Evolutionary conservation across 176 grass and related monocot species (phyloP).

Genomic region (Hsuehochloa calcarea): DNA sequence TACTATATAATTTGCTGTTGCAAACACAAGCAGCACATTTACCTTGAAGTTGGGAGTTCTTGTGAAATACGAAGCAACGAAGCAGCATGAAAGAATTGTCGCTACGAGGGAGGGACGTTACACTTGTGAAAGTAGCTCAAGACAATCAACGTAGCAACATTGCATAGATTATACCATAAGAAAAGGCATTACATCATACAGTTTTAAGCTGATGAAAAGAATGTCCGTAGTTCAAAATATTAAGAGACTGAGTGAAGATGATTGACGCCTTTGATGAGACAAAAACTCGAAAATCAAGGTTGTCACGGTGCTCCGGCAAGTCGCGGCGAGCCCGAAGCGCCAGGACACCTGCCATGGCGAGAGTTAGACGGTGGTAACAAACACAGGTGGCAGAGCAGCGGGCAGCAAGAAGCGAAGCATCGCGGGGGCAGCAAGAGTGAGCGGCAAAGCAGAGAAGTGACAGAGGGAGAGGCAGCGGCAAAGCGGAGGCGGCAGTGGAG

Average conservation of each 20-base stretch:
- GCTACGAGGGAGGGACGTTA: not conserved
- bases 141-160: not conserved
- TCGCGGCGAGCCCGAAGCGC: no score
- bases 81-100: not conserved
- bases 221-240: not conserved
- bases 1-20: constrained; percentile 45
- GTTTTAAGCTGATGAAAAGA: not conserved
- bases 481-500: no score
- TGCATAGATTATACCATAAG: not conserved
- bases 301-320: no score
- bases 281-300: not conserved
- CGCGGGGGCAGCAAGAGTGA: no score
- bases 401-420: no score
- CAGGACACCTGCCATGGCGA: no score
- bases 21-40: constrained; percentile 25
- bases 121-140: not conserved
- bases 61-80: not conserved
- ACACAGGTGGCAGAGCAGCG: no score
- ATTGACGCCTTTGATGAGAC: not conserved
- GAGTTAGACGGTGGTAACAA: no score
- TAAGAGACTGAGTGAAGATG: not conserved
- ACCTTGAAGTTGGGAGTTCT: not conserved
- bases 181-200: not conserved
- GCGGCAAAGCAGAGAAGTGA: no score
- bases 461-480: no score